Evolutionary conservation across 1,139 yeast species (phyloP).

Genomic region (Arxiozyma slooffiae): DNA sequence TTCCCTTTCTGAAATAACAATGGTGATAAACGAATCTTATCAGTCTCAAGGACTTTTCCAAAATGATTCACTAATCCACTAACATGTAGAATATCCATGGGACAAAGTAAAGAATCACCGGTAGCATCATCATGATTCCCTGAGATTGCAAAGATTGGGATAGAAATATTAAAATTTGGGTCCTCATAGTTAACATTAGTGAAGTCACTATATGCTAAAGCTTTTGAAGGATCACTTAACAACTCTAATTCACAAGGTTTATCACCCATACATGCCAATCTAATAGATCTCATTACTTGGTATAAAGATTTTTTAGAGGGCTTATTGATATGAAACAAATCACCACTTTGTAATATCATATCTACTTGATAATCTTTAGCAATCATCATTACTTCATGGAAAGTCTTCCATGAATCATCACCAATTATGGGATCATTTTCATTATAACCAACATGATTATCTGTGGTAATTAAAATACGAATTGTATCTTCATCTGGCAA

Average conservation of each 20-base stretch:
- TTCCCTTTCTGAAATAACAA: slow-evolving; percentile 69
- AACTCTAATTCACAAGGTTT: slow-evolving; percentile 80
- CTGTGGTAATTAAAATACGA: slow-evolving; percentile 75
- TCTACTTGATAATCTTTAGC: slow-evolving; percentile 75
- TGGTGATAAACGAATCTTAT: slow-evolving; percentile 68
- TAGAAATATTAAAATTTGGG: slow-evolving; percentile 74
- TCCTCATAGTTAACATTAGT: slow-evolving; percentile 80
- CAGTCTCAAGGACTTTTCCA: slow-evolving; percentile 73
- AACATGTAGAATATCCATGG: slow-evolving; percentile 74
- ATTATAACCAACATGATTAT: slow-evolving; percentile 90
- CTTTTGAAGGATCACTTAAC: slow-evolving; percentile 64
- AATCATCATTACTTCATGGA: slow-evolving; percentile 67
- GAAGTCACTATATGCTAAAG: slow-evolving; percentile 43
- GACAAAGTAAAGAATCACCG: slow-evolving; percentile 77
- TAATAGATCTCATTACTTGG: slow-evolving; percentile 66
- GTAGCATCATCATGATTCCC: slow-evolving; percentile 98
- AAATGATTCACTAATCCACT: slow-evolving; percentile 83
- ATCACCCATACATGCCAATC: slow-evolving; percentile 73
- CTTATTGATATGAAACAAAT: slow-evolving; percentile 78
- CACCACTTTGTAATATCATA: slow-evolving; percentile 88
- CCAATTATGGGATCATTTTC: slow-evolving; percentile 88
- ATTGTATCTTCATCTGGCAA: slow-evolving; percentile 46
- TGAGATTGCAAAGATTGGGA: slow-evolving; percentile 89
- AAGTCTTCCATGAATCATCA: slow-evolving; percentile 80
- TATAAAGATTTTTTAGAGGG: slow-evolving; percentile 81